Evolutionary conservation across 2,329 filamentous ascomycete species (phyloP).

Genomic region (Trichothecium sympodiale): DNA sequence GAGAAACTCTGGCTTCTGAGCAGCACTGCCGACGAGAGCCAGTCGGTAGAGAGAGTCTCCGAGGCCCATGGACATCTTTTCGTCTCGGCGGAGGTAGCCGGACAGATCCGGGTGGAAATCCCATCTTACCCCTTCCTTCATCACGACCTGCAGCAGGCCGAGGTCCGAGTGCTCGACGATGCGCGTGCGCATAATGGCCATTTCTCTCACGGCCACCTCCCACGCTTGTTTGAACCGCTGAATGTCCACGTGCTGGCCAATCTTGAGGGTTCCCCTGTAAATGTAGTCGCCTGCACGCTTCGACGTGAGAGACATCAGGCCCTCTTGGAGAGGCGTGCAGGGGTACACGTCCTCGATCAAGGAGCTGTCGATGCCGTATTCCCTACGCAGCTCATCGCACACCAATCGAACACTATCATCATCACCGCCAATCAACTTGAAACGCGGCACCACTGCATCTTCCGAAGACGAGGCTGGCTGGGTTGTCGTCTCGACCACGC

Average conservation of each 20-base stretch:
- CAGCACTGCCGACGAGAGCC: background rate
- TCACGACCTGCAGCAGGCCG: constrained; percentile 29
- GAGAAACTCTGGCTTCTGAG: constrained; percentile 1
- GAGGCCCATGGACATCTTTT: constrained; percentile 13
- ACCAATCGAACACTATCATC: background rate
- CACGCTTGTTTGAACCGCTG: constrained; percentile 7
- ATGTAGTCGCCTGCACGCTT: background rate
- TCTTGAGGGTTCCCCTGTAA: background rate
- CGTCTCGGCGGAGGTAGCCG: constrained; percentile 21
- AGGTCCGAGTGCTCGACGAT: constrained; percentile 4
- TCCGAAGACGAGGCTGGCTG: too few relatives aligned
- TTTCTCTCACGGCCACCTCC: constrained; percentile 6
- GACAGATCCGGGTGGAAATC: constrained; percentile 16
- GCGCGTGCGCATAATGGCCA: constrained; percentile 9
- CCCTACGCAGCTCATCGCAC: constrained; percentile 11
- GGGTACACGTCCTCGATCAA: constrained; percentile 21
- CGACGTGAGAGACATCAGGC: constrained; percentile 11
- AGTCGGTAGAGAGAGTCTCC: constrained; percentile 11
- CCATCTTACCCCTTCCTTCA: constrained; percentile 21
- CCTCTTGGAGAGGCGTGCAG: constrained; percentile 23
- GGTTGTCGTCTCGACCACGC: background rate
- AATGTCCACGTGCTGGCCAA: constrained; percentile 4
- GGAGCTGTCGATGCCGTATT: background rate
- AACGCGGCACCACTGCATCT: too few relatives aligned
- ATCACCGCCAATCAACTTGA: background rate